A percentile compares a stretch with the other conserved stretches of the same genome.
Evolutionary conservation across 495 filamentous ascomycete species (phyloP).

Genomic region (Penicillium atrosanguineum): DNA sequence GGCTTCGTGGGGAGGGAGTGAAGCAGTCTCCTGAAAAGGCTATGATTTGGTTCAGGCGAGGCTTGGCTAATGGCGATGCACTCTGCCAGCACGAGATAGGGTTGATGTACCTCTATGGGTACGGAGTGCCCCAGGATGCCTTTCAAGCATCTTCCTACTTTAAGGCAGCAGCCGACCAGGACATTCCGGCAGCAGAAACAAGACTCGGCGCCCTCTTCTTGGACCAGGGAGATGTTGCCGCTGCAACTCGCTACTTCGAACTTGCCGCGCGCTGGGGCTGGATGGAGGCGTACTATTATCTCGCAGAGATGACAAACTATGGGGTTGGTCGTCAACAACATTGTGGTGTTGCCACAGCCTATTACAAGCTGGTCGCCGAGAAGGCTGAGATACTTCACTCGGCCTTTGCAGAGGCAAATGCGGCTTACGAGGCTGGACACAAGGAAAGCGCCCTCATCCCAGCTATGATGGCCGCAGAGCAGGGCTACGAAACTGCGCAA

Average conservation of each 20-base stretch:
- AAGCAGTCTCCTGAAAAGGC: conserved; percentile 75
- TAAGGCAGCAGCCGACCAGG: conserved; percentile 78
- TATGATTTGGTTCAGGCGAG: conserved; percentile 81
- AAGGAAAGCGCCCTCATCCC: conserved; percentile 78
- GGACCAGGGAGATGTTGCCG: conserved; percentile 77
- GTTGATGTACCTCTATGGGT: conserved; percentile 81
- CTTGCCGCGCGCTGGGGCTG: conserved; percentile 83
- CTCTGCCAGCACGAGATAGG: conserved; percentile 85
- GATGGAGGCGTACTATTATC: conserved; percentile 93
- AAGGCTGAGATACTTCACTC: conserved; percentile 82
- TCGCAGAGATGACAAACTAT: conserved; percentile 83
- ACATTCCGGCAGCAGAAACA: conserved; percentile 79
- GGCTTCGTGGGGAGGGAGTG: conserved; percentile 86
- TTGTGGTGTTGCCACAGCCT: conserved; percentile 76
- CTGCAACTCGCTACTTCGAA: conserved; percentile 85
- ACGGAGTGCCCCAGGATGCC: conserved; percentile 73
- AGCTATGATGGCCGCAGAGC: conserved; percentile 91
- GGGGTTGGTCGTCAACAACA: conserved; percentile 78
- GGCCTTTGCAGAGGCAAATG: conserved; percentile 81
- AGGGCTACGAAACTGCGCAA: conserved; percentile 91
- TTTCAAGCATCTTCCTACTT: conserved; percentile 76
- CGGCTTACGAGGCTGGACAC: conserved; percentile 80
- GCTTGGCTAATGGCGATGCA: conserved; percentile 73
- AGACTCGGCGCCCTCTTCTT: conserved; percentile 82
- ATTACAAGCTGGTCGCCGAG: conserved; percentile 95